A percentile compares a stretch with the other conserved stretches of the same genome.
These are phyloP conservation scores for Aureobasidium sp. DNA, from an alignment of 2,329 filamentous ascomycete genomes.

Conservation along the genomic window DNA sequence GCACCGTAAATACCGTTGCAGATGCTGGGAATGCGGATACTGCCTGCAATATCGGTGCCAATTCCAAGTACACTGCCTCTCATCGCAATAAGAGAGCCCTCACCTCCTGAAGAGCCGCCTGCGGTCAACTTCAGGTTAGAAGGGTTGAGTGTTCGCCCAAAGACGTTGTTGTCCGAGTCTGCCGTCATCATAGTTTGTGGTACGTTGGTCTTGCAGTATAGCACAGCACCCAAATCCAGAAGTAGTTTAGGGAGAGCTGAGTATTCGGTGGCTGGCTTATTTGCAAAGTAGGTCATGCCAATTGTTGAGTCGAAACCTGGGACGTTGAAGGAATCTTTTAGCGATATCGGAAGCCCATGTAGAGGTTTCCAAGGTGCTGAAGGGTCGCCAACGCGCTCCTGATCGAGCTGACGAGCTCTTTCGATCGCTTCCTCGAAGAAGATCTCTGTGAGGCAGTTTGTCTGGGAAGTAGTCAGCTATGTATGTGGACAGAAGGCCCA, in stretches of 20 bases:
- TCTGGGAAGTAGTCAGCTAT: slow-evolving; percentile 8
- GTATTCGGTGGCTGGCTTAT: slow-evolving; percentile 23
- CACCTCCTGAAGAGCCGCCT: slow-evolving; percentile 59
- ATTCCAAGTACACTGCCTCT: slow-evolving; percentile 51
- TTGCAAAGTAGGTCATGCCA: slow-evolving; percentile 48
- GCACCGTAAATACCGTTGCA: slow-evolving; percentile 42
- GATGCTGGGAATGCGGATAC: slow-evolving; percentile 76
- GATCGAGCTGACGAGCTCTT: slow-evolving; percentile 20
- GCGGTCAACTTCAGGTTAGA: slow-evolving; percentile 51
- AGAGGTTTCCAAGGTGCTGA: slow-evolving; percentile 22
- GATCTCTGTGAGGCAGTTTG: slow-evolving; percentile 25
- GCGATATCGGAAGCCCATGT: slow-evolving; percentile 46
- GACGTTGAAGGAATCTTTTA: slow-evolving; percentile 57
- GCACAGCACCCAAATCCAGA: slow-evolving; percentile 36
- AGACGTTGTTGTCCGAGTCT: slow-evolving; percentile 28
- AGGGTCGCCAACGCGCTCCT: slow-evolving; percentile 16
- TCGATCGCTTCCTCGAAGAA: slow-evolving; percentile 35
- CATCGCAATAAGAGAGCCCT: slow-evolving; percentile 52
- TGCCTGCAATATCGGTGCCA: slow-evolving; percentile 53
- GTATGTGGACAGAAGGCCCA: neutral
- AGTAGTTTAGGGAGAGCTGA: slow-evolving; percentile 29
- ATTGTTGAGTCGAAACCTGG: slow-evolving; percentile 50
- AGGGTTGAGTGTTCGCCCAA: slow-evolving; percentile 49
- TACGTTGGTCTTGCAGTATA: slow-evolving; percentile 47
- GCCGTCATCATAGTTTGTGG: slow-evolving; percentile 35